phyloP scores from a whole-genome alignment of 1,139 yeast species.

The Yamadazyma spencermartinsiae region DNA sequence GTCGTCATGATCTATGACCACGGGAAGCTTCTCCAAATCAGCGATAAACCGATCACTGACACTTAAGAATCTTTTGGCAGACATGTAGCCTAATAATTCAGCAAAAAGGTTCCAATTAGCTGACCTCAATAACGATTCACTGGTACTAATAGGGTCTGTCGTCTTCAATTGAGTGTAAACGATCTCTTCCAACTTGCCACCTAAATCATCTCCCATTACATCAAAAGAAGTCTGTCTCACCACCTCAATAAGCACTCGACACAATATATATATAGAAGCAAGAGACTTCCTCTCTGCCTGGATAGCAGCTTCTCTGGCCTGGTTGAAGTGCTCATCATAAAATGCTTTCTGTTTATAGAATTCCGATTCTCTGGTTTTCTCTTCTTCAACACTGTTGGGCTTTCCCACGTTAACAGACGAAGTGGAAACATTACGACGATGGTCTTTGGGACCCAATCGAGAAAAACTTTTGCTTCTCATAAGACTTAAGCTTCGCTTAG shows the following conservation, averaged over 20 bases:
- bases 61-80: constrained; percentile 74
- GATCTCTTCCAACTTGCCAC: constrained; percentile 85
- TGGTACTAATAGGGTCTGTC: constrained; percentile 73
- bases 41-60: constrained; percentile 95
- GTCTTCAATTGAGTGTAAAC: constrained; percentile 87
- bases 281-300: constrained; percentile 86
- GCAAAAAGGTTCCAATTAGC: constrained; percentile 96
- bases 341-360: constrained; percentile 24
- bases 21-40: constrained; percentile 80
- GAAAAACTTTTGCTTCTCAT: constrained; percentile 45
- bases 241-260: constrained; percentile 90
- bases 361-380: constrained; percentile 16
- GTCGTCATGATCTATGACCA: constrained; percentile 49
- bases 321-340: constrained; percentile 48
- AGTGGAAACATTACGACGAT: constrained; percentile 41
- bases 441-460: constrained; percentile 27
- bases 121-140: constrained; percentile 69
- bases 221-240: constrained; percentile 82
- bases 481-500: constrained; percentile 42
- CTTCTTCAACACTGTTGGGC: background rate
- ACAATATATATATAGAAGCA: constrained; percentile 85
- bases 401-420: constrained; percentile 21
- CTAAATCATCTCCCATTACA: constrained; percentile 74
- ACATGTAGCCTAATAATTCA: constrained; percentile 86
- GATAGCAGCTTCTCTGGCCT: constrained; percentile 68